Percentiles rank a stretch among this genome's conserved stretches.
Conservation (phyloP, 148 eudicot species). For the Simmondsia chinensis region DNA sequence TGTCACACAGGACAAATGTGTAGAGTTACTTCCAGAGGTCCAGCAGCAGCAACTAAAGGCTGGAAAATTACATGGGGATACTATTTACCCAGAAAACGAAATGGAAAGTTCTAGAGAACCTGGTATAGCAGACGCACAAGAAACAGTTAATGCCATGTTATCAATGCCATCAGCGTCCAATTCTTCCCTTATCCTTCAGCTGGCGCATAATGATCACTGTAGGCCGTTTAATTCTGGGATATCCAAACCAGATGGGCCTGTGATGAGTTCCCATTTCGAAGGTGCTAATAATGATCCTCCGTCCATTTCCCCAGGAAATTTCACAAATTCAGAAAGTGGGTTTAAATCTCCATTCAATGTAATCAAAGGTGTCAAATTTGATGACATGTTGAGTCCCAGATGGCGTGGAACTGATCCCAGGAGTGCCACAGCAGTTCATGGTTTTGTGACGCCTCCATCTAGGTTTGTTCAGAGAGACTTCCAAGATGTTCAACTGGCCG, state of each 20-base stretch:
- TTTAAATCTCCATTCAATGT: conserved; percentile 21
- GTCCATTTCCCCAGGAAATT: conserved; percentile 15
- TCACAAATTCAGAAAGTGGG: conserved; percentile 21
- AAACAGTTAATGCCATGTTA: conserved; percentile 22
- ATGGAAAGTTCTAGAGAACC: conserved; percentile 21
- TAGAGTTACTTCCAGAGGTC: conserved; percentile 76
- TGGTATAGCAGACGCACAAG: conserved; percentile 18
- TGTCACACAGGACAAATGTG: conserved; percentile 50
- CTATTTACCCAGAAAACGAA: conserved; percentile 13
- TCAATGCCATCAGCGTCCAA: conserved; percentile 26
- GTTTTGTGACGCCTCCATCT: conserved; percentile 36
- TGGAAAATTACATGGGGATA: conserved; percentile 47
- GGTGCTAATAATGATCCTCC: conserved; percentile 22
- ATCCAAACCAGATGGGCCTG: conserved; percentile 20
- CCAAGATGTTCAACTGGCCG: conserved; percentile 30
- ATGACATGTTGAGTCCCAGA: conserved; percentile 19
- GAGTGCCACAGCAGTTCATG: conserved; percentile 24
- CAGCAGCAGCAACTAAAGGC: conserved; percentile 55
- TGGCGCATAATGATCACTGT: conserved; percentile 22
- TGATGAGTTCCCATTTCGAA: conserved; percentile 13
- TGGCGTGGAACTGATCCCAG: conserved; percentile 14
- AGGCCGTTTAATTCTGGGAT: conserved; percentile 17
- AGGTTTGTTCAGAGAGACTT: conserved; percentile 25
- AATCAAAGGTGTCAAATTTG: conserved; percentile 31
- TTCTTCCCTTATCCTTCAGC: conserved; percentile 26